Evolutionary conservation across 306 rosid genomes (phyloP), one percentile per base, ranked within the genome.

Genomic region (Pyrus betulifolia): DNA sequence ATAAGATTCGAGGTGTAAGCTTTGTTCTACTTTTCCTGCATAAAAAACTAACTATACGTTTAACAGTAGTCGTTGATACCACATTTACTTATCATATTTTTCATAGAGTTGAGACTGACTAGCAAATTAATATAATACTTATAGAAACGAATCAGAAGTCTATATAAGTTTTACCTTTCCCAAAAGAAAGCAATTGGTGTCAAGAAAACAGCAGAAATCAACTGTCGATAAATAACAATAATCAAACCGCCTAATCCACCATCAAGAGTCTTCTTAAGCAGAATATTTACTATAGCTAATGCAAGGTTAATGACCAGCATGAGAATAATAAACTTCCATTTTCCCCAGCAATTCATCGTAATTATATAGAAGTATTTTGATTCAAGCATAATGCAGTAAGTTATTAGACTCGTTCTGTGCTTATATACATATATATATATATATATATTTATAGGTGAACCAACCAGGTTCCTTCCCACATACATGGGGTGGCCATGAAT

Each of bases 221-320:
- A n/a, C 78, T 91, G 98, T 61, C 98, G 72, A 77, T 88, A 94
- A 52, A 86, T 78, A 76, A 91, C 81, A 22, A 94, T 82, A 31
- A 81, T 54, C 82, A 86, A 76, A 78, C 76, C 80, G 80, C 82
- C 87, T 72, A 85, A 58, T 74, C 96, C 97, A 77, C 84, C 80
- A 80, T 82, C 86, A 19, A 94, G 85, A 75, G 86, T 80, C 83
- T 86, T 86, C 90, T 94, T 91, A 52, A 91, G 90, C 71, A 88
- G 87, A 8, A 91, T 35, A 85, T 94, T 94, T 23, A 90, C 98
- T 1, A 85, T 5, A 49, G 90, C 93, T 31, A 90, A 58, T 5
- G 94, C 93, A 58, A 91, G 82, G 71, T 85, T 94, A 44, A 90
- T 82, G 2, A 81, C 21, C 79, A 91, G 67, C 98, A 94, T 85